Conservation (phyloP, 345 rosid genomes). For the Balakata baccata region DNA sequence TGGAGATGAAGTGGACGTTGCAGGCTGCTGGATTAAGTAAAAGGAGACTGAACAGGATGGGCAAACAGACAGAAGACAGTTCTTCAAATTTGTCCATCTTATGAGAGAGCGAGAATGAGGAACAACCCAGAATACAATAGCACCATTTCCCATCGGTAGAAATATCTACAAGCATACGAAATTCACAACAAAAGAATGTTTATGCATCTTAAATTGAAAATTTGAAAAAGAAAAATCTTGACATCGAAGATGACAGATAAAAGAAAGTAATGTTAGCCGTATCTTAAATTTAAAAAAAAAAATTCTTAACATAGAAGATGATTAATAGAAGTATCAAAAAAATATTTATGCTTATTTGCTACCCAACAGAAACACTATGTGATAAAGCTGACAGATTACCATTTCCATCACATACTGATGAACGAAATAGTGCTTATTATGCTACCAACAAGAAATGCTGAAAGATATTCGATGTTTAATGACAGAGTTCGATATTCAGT, state of each 20-base stretch:
- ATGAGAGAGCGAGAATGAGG: constrained; percentile 46
- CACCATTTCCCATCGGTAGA: constrained; percentile 92
- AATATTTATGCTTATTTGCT: no score
- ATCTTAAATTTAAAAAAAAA: no score
- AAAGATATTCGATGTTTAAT: background rate
- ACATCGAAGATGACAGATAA: no score
- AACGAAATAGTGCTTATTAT: background rate
- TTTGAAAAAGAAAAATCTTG: no score
- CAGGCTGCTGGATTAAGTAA: constrained; percentile 37
- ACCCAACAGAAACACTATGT: no score
- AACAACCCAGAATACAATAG: constrained; percentile 76
- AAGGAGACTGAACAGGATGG: constrained; percentile 46
- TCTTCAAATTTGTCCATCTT: constrained; percentile 73
- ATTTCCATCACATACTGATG: no score
- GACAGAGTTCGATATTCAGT: no score
- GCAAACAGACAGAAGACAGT: constrained; percentile 57
- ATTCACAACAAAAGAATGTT: background rate
- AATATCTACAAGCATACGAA: constrained; percentile 49
- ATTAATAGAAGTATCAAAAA: no score
- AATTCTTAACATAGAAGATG: no score
- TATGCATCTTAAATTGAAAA: background rate
- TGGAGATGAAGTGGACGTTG: constrained; percentile 38
- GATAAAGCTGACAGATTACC: no score
- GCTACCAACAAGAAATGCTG: background rate
- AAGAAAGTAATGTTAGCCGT: no score